These are phyloP conservation scores for Aspergillus pseudoviridinutans DNA, from an alignment of 2,329 filamentous ascomycete species.

Conservation along the genomic window DNA sequence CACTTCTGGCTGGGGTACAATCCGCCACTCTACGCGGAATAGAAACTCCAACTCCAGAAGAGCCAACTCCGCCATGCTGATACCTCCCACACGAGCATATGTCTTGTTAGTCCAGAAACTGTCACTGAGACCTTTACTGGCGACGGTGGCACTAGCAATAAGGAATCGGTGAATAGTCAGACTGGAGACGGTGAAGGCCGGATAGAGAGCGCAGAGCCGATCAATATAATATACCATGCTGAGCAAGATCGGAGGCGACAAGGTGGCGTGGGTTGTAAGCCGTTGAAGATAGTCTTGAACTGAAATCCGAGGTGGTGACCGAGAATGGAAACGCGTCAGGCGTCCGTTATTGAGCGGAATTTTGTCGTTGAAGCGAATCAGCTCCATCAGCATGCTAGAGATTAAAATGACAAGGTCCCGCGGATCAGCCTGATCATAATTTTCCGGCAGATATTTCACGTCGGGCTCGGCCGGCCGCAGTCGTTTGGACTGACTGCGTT, in stretches of 20 bases:
- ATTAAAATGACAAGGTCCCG: slow-evolving; percentile 89
- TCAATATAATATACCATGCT: slow-evolving; percentile 99
- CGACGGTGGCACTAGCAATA: slow-evolving; percentile 92
- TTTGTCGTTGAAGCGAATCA: slow-evolving; percentile 88
- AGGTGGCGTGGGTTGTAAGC: slow-evolving; percentile 86
- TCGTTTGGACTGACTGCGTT: slow-evolving; percentile 43
- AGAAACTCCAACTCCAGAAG: slow-evolving; percentile 91
- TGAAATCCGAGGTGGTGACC: slow-evolving; percentile 84
- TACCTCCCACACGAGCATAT: slow-evolving; percentile 89
- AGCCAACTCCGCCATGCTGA: slow-evolving; percentile 84
- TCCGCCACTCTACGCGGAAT: slow-evolving; percentile 90
- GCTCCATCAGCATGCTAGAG: slow-evolving; percentile 89
- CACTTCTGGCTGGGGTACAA: slow-evolving; percentile 91
- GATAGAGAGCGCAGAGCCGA: slow-evolving; percentile 84
- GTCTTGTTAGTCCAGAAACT: slow-evolving; percentile 98
- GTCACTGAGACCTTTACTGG: slow-evolving; percentile 91
- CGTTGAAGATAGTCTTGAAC: slow-evolving; percentile 91
- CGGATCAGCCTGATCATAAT: slow-evolving; percentile 76
- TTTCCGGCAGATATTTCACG: slow-evolving; percentile 55
- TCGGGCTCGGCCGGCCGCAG: slow-evolving; percentile 42
- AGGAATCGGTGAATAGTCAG: slow-evolving; percentile 96
- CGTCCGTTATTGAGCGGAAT: slow-evolving; percentile 80
- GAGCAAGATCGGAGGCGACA: slow-evolving; percentile 88
- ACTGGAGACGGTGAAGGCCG: slow-evolving; percentile 92
- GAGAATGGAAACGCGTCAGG: slow-evolving; percentile 90